A percentile compares a stretch with the other conserved stretches of the same genome.
These are phyloP conservation scores for Diaporthe vaccinii DNA, from an alignment of 2,329 filamentous ascomycete species.

Conservation along the genomic window DNA sequence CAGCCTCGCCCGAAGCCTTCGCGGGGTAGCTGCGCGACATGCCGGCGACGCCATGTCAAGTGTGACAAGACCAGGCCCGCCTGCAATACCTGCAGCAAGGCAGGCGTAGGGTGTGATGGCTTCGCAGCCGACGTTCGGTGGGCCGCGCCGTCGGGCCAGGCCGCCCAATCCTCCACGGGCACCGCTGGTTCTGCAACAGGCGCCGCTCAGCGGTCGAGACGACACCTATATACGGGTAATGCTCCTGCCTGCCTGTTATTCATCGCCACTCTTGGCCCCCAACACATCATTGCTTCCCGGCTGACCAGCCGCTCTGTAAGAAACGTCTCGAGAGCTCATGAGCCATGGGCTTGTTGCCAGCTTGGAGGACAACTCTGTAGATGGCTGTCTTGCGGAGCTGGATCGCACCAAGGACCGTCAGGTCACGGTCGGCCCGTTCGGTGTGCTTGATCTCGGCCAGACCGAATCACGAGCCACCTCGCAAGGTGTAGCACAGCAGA, in stretches of 20 bases:
- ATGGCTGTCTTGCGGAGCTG: slow-evolving; percentile 11
- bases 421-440: slow-evolving; percentile 11
- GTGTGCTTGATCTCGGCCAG: slow-evolving; percentile 13
- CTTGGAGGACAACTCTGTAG: slow-evolving; percentile 8
- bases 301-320: neutral
- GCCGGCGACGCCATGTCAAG: slow-evolving; percentile 8
- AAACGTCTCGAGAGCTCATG: slow-evolving; percentile 7
- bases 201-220: neutral
- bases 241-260: neutral
- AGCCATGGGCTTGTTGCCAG: slow-evolving; percentile 14
- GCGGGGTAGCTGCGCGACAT: slow-evolving; percentile 12
- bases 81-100: slow-evolving; percentile 21
- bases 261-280: neutral
- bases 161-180: neutral
- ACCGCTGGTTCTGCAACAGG: neutral
- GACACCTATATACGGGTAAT: slow-evolving; percentile 12
- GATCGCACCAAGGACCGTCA: neutral
- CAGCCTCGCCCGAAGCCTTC: neutral
- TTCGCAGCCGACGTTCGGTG: slow-evolving; percentile 8
- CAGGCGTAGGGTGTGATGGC: neutral
- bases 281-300: neutral
- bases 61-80: slow-evolving; percentile 1
- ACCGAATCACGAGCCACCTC: neutral
- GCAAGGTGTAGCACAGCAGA: neutral
- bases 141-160: neutral